Evolutionary conservation across 2,329 filamentous ascomycete genomes (phyloP).

Genomic region (Metarhizium brunneum): DNA sequence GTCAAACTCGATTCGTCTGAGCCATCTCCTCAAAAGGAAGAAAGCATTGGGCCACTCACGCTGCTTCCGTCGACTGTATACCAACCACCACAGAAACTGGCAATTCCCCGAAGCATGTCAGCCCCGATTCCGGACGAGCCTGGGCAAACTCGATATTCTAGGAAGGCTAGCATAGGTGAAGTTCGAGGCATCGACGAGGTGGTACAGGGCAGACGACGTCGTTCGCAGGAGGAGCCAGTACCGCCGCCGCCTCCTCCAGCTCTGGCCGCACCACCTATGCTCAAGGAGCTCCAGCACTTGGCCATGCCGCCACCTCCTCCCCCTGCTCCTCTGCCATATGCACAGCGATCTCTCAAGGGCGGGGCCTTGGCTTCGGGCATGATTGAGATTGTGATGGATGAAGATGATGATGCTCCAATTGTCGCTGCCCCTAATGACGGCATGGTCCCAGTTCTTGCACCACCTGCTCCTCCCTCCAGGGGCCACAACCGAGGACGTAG

Average conservation of each 20-base stretch:
- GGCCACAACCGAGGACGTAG: constrained; percentile 50
- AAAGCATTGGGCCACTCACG: constrained; percentile 28
- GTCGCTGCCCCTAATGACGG: constrained; percentile 29
- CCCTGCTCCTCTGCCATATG: constrained; percentile 45
- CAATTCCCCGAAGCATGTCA: constrained; percentile 53
- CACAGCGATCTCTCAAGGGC: constrained; percentile 29
- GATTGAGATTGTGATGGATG: constrained; percentile 60
- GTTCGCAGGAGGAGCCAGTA: constrained; percentile 40
- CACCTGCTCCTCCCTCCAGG: constrained; percentile 33
- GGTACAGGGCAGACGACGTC: constrained; percentile 27
- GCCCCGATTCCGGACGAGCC: constrained; percentile 38
- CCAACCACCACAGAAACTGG: constrained; percentile 40
- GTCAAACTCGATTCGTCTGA: constrained; percentile 31
- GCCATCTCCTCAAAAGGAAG: constrained; percentile 23
- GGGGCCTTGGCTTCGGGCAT: constrained; percentile 42
- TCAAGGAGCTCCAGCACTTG: constrained; percentile 55
- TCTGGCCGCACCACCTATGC: constrained; percentile 38
- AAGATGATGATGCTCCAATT: constrained; percentile 32
- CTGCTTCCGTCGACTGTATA: constrained; percentile 52
- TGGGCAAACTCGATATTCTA: constrained; percentile 16
- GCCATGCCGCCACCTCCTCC: constrained; percentile 53
- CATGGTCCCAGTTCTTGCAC: constrained; percentile 34
- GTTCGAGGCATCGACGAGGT: constrained; percentile 41
- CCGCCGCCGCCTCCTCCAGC: constrained; percentile 43
- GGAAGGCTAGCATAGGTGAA: constrained; percentile 27